Evolutionary conservation across 768 basidiomycete species (phyloP).

Genomic region (Megacollybia marginata): DNA sequence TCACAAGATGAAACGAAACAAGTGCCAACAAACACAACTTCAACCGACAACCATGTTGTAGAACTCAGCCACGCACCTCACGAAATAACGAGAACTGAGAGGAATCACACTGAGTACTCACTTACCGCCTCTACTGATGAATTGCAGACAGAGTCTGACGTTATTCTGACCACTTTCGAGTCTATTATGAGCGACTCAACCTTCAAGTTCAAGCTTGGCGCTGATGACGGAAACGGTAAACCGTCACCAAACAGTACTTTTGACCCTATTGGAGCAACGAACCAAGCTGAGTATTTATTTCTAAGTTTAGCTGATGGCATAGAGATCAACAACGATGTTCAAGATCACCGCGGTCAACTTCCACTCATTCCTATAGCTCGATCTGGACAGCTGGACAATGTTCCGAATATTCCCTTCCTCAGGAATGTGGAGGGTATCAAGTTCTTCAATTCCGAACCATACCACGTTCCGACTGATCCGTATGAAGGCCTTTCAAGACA

Average conservation of each 20-base stretch:
- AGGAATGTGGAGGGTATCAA: neutral
- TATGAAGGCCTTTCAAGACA: neutral
- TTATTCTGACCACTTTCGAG: neutral
- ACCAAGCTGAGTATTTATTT: no score
- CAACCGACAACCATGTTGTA: neutral
- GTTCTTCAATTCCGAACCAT: neutral
- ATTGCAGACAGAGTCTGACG: neutral
- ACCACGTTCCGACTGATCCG: neutral
- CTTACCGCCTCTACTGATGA: neutral
- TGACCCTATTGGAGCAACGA: no score
- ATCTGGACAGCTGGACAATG: neutral
- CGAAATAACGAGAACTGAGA: neutral
- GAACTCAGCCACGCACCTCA: neutral
- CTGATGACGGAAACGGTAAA: conserved; percentile 7
- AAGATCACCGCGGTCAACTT: no score
- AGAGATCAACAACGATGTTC: no score
- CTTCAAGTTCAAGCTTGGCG: neutral
- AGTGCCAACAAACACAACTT: no score
- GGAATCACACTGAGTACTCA: neutral
- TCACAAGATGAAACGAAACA: no score
- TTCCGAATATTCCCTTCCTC: neutral
- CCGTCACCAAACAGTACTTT: no score
- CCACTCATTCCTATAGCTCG: no score
- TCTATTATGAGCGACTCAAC: neutral
- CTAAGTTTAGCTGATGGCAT: no score